Base-by-base conservation (phyloP, 768 basidiomycete species). In the Mycena latifolia region DNA sequence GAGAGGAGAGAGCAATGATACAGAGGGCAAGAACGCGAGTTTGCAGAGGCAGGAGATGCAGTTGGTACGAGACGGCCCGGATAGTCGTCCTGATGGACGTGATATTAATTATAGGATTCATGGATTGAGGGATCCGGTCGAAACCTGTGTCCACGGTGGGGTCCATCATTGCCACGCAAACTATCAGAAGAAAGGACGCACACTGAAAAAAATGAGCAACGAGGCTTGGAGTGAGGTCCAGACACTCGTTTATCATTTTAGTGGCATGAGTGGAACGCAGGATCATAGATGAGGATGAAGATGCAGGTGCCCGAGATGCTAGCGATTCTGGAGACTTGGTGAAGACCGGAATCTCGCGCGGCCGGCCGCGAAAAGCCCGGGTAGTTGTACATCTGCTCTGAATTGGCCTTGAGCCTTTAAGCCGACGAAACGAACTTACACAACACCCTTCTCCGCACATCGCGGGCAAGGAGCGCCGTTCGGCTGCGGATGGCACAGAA, bases 21-120 rank as follows among this genome's bases (percentile, higher is more conserved):
- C 67, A 69, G 3, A 69, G 58, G 8, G 67, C 63, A 8, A 69
- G 57, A 18, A 61, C 63, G 17, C 63, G 57, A 15, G 46, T 27
- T 60, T 55, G 27, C 7, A 56, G 67, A 11, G 56, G 53, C 7
- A 68, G 62, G 9, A 45, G 62, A 29, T 63, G 0, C 37, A 63
- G 10, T 12, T 60, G 39, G 24, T 52, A 67, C 6, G 55, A 53
- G 11, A 35, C 50, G 14, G 45, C 24, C 18, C 33, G 22, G 14
- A 56, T 8, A 8, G 10, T 58, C 1, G 33, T 24, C 2, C 11
- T n/a, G 28, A 67, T 35, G 48, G 9, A 39, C 57, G 55, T 27
- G 60, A 25, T 9, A 28, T 28, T 58, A 48, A 5, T n/a, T n/a
- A n/a, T n/a, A 59, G 59, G 11, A 52, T 41, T 10, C 24, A 29